Percentiles rank a stretch among this genome's conserved stretches.
Evolutionary conservation across 495 filamentous ascomycete species (phyloP).

Genomic region (Aspergillus steynii): DNA sequence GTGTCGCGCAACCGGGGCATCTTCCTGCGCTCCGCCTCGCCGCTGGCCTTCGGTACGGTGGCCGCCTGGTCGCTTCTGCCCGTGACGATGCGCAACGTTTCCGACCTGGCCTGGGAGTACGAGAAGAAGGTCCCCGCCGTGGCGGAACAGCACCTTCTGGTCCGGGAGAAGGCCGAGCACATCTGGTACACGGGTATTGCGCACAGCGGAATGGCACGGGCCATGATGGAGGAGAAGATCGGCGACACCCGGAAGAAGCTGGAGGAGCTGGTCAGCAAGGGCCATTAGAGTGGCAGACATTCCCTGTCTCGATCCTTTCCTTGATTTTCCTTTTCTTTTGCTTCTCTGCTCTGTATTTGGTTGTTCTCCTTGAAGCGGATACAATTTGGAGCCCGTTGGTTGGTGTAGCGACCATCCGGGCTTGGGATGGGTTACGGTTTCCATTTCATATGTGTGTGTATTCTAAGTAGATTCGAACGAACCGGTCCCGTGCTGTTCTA

Average conservation of each 20-base stretch:
- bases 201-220: slow-evolving; percentile 66
- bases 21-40: slow-evolving; percentile 69
- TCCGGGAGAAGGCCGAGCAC: slow-evolving; percentile 65
- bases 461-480: slow-evolving; percentile 20
- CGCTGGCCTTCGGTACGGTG: slow-evolving; percentile 68
- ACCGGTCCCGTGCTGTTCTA: slow-evolving; percentile 3
- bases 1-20: slow-evolving; percentile 81
- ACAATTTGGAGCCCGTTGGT: slow-evolving; percentile 7
- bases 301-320: slow-evolving; percentile 7
- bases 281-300: slow-evolving; percentile 45
- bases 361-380: slow-evolving; percentile 13
- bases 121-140: slow-evolving; percentile 83
- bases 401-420: background rate
- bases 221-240: slow-evolving; percentile 78
- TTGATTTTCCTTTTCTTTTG: slow-evolving; percentile 4
- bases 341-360: slow-evolving; percentile 10
- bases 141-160: slow-evolving; percentile 70
- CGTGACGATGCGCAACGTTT: slow-evolving; percentile 81
- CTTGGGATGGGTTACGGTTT: slow-evolving; percentile 10
- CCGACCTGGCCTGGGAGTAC: slow-evolving; percentile 80
- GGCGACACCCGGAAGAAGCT: slow-evolving; percentile 67
- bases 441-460: slow-evolving; percentile 27
- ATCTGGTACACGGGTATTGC: slow-evolving; percentile 68
- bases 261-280: slow-evolving; percentile 89
- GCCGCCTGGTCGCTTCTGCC: slow-evolving; percentile 75